Evolutionary conservation across 1,284 basidiomycete genomes (phyloP), one percentile per base, ranked within the genome.

Genomic region (Boletellus deceptivus): DNA sequence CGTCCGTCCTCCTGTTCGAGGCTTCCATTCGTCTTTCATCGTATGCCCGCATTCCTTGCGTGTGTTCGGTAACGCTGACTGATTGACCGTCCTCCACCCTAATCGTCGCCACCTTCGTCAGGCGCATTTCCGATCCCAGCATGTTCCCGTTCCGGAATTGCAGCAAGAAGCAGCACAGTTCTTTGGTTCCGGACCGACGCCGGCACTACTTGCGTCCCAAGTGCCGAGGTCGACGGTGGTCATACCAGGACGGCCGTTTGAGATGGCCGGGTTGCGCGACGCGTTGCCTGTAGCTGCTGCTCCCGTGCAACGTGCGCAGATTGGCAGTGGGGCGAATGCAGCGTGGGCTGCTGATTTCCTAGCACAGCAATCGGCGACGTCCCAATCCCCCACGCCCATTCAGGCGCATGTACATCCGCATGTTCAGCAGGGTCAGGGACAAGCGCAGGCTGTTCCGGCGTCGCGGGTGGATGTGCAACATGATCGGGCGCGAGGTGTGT

Each of bases 101-200:
- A 25, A 46, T 9, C 45, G 1, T 25, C 18, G 22, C 27, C 31
- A 7, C 33, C 18, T 39, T 24, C 43, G 14, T 36, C 44, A 55
- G 54, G 52, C 47, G 13, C 57, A 88, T 10, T 90, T 90, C 66
- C 82, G 83, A 47, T 78, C 83, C 13, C 76, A 78, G 43, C 70
- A 75, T 46, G 57, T 69, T 24, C 68, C 71, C 25, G 66, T 69
- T 35, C 67, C 71, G n/a, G 71, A 70, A 27, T 68, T 78, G 50
- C 77, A 79, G 50, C 78, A 84, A 63, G 87, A 89, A 60, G 86
- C 84, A 3, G 74, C 82, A 17, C 78, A 72, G 43, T 91, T 91
- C 74, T 89, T 91, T 65, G 70, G 75, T 16, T 56, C 68, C 18
- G 57, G 65, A 25, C 57, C 62, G 24, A 45, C 43, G 2, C 64